A percentile compares a stretch with the other conserved stretches of the same genome.
Evolutionary conservation across 371 early-diverging fungal genomes (phyloP).

Genomic region (Entomophthora muscae): DNA sequence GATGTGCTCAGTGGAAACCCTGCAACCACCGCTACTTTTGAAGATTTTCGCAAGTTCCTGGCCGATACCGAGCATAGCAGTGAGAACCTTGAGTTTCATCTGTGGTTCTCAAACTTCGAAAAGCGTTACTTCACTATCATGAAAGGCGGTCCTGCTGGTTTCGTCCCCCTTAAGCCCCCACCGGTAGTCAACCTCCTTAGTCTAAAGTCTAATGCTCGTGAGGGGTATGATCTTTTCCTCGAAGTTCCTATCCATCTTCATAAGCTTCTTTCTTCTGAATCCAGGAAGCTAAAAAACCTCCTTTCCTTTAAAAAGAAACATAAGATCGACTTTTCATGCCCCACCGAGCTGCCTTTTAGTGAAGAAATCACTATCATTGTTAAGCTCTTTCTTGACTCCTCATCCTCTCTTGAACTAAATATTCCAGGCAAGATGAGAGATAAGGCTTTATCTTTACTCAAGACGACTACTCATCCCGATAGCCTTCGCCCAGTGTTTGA

Average conservation of each 20-base stretch:
- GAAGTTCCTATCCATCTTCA: conserved; percentile 4
- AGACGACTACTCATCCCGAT: neutral
- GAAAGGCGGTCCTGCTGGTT: neutral
- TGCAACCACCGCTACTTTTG: neutral
- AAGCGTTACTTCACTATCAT: conserved; percentile 4
- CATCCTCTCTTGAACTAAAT: conserved; percentile 4
- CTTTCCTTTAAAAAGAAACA: conserved; percentile 1
- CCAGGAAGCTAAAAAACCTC: neutral
- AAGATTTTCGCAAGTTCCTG: conserved; percentile 7
- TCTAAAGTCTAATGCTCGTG: neutral
- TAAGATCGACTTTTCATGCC: conserved; percentile 3
- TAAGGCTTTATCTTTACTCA: neutral
- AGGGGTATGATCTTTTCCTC: conserved; percentile 3
- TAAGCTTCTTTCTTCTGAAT: neutral
- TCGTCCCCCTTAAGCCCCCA: conserved; percentile 2
- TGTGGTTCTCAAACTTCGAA: conserved; percentile 6
- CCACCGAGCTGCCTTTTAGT: neutral
- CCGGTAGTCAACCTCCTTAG: conserved; percentile 5
- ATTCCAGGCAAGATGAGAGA: conserved; percentile 3
- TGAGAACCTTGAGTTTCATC: conserved; percentile 5
- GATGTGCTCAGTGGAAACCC: conserved; percentile 6
- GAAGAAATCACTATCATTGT: conserved; percentile 5
- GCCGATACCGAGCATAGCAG: neutral
- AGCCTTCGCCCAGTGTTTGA: neutral
- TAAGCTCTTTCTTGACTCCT: neutral